Conservation (phyloP, 768 basidiomycete genomes). For the Multifurca ochricompacta region DNA sequence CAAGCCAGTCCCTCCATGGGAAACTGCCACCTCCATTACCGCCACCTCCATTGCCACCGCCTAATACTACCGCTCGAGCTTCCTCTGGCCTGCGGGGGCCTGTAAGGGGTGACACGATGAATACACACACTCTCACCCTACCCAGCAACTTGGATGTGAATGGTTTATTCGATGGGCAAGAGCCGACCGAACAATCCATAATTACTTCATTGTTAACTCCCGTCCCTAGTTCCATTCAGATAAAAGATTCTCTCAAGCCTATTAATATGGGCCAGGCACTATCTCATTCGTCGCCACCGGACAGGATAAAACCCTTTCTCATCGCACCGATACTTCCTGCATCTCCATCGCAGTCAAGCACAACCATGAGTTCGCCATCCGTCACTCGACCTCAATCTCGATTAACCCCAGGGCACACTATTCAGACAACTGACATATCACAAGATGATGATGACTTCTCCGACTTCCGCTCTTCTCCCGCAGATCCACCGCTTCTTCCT, state of each 20-base stretch:
- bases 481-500: constrained; percentile 14
- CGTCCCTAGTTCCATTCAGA: not conserved
- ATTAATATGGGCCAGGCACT: not conserved
- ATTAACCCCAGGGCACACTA: not conserved
- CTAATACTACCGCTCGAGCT: not conserved
- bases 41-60: constrained; percentile 4
- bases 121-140: not conserved
- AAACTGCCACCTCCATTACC: constrained; percentile 15
- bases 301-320: constrained; percentile 3
- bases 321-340: constrained; percentile 19
- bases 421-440: not conserved
- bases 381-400: not conserved
- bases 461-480: constrained; percentile 36
- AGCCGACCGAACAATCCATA: not conserved
- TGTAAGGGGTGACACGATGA: not conserved
- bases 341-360: not conserved
- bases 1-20: constrained; percentile 31
- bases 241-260: not conserved
- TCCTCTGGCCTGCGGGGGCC: not conserved
- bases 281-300: not conserved
- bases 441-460: constrained; percentile 41
- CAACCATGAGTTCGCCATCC: not conserved
- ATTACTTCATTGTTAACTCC: not conserved
- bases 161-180: not conserved
- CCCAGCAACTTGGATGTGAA: not conserved